These are phyloP conservation scores for Alternaria sp. DNA, from an alignment of 2,329 filamentous ascomycete species.

Conservation along the genomic window DNA sequence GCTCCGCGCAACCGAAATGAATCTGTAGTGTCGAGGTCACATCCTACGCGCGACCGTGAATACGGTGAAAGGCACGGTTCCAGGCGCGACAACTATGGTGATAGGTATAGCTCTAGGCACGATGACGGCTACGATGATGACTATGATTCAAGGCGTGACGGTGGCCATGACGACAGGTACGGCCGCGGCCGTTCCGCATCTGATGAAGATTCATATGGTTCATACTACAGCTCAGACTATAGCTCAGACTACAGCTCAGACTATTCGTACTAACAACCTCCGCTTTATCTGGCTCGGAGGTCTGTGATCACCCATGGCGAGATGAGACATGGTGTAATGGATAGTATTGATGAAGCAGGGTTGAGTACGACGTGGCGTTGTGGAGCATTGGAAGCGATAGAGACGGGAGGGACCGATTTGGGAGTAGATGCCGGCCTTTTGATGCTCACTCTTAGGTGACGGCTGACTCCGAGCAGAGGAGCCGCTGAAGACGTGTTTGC, in stretches of 20 bases:
- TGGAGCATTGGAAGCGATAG: background rate
- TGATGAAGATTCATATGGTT: background rate
- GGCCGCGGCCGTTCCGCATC: background rate
- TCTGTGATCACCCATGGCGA: background rate
- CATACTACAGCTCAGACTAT: background rate
- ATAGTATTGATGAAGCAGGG: background rate
- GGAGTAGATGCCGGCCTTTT: background rate
- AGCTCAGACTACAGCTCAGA: background rate
- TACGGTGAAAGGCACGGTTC: background rate
- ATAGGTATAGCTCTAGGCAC: background rate
- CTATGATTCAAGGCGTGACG: background rate
- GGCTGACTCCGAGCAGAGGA: background rate
- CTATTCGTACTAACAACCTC: background rate
- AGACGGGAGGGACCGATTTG: background rate
- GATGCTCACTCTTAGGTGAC: background rate
- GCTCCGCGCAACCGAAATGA: background rate
- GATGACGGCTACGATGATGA: background rate
- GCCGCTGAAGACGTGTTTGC: background rate
- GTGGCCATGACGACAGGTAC: background rate
- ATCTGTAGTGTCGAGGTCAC: background rate
- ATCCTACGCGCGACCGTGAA: background rate
- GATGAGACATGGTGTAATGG: background rate
- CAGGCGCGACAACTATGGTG: background rate
- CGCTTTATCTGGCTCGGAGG: background rate
- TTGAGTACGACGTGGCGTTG: background rate